Base-by-base conservation (phyloP, 1,139 yeast species). In the Lodderomyces orthopsilosis region DNA sequence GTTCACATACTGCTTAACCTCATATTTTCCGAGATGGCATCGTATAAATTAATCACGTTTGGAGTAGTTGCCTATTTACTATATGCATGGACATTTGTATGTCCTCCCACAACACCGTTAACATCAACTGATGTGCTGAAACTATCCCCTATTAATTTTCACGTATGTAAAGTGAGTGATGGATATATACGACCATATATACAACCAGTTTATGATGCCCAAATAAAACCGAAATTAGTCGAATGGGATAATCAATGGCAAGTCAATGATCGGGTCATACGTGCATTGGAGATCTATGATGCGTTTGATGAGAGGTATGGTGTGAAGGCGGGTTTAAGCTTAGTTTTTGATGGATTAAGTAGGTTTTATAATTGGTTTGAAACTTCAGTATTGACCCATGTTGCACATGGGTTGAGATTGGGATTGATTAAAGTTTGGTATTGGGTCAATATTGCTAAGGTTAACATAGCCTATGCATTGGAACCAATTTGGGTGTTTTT, bases 111-210 rank as follows among this genome's bases (percentile, higher is more conserved):
- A 21, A 23, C 41, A 14, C 23, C 34, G 26, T 6, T 37, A 35
- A 22, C 37, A 13, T 5, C 27, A 19, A 19, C 27, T n/a, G 15
- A 19, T 15, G 23, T 37, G 1, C 13, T 21, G 14, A 12, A 38
- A 15, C 41, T 45, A 27, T 39, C 54, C 2, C 55, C 56, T 2
- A 41, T 51, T 12, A 49, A 46, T 37, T 46, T 48, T 35, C 53
- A 51, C 41, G 41, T 50, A 37, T 52, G 56, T 42, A 35, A 33
- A 21, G 9, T 45, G 3, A 44, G 49, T 35, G 42, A 48, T 38
- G 26, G 24, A 14, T 43, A 42, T 22, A 30, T 51, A 35, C 43
- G 48, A 37, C 54, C 54, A 22, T 34, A 32, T 23, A 35, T 51
- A 14, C 37, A 42, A 12, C 54, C 54, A 10, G 28, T 40, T 9